Base-by-base conservation (phyloP, 2,329 filamentous ascomycete species). In the Hymenoscyphus scutula region DNA sequence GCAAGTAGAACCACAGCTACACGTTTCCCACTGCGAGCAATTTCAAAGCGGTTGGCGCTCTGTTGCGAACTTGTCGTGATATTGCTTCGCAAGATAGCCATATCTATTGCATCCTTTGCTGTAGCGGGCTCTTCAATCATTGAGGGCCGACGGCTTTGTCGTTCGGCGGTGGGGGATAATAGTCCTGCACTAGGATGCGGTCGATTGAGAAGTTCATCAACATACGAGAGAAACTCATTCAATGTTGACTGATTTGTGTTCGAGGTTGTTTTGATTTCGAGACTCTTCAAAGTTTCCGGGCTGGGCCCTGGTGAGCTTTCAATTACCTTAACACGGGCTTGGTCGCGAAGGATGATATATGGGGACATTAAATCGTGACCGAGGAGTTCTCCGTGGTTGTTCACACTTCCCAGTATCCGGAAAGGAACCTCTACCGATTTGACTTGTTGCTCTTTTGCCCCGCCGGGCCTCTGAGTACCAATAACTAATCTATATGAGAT, bases 281-380 rank as follows among this genome's bases (percentile, higher is more conserved):
- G 53, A 3, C 56, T 61, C 32, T 66, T 68, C 1, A 53, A 54
- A n/a, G 56, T 41, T 13, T 63, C 63, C 13, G 56, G 56, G 56
- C 27, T 61, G 29, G 61, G 56, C 4, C 56, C 51, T 10, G 61
- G 58, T 64, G 30, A 65, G 58, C 58, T 71, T 63, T 69, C 70
- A 38, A 73, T 60, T 8, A 62, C 61, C 60, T 70, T 64, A 19
- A 75, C 67, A 27, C 65, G 66, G 34, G 95, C 94, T 74, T 91
- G 85, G 71, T 98, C 94, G 61, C 88, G 88, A 53, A 98, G 82
- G 59, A 98, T 81, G 32, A 98, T 90, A 73, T 98, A 97, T 0
- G 95, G 95, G 45, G 87, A 89, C 89, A 97, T 96, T 15, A 99
- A 80, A 75, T 99, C 94, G 75, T 99, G 94, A 1, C 92, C 92